Conservation (phyloP, 83 land plant species). For the Diphasiastrum complanatum region DNA sequence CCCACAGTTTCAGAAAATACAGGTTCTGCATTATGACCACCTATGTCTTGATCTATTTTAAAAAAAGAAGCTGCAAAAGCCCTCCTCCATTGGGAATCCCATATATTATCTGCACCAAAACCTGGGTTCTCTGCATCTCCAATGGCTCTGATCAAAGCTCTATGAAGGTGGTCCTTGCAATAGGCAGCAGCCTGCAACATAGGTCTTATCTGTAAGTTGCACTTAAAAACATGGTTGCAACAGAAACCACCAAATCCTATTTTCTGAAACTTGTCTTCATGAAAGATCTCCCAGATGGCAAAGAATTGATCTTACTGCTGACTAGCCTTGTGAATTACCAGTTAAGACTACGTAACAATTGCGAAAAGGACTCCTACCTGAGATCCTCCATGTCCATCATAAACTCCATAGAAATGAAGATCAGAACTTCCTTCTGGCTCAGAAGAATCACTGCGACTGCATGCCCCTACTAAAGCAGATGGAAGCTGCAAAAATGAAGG, state of each 20-base stretch:
- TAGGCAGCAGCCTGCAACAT: not conserved
- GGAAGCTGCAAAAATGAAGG: constrained; percentile 7
- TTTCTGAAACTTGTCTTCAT: too few species aligned
- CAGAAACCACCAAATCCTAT: too few species aligned
- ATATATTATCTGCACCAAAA: not conserved
- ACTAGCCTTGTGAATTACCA: too few species aligned
- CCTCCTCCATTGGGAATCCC: not conserved
- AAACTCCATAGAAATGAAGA: constrained; percentile 14
- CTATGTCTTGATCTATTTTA: not conserved
- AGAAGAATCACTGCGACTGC: not conserved
- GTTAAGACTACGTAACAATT: too few species aligned
- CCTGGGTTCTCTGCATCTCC: not conserved
- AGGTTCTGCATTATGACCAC: not conserved
- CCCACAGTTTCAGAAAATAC: constrained; percentile 42
- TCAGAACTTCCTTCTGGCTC: not conserved
- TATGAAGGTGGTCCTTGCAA: not conserved
- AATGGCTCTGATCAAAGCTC: not conserved
- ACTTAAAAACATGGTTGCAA: too few species aligned
- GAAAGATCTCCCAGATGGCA: too few species aligned
- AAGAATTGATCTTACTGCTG: too few species aligned
- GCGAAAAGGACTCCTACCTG: too few species aligned
- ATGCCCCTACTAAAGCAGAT: constrained; percentile 3
- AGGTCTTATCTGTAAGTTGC: not conserved
- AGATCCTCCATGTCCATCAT: constrained; percentile 21
- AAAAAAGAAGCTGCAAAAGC: not conserved